Percentiles rank a stretch among this genome's conserved stretches.
Conservation (phyloP, 805 yeast species). For the Komagataella kurtzmanii region DNA sequence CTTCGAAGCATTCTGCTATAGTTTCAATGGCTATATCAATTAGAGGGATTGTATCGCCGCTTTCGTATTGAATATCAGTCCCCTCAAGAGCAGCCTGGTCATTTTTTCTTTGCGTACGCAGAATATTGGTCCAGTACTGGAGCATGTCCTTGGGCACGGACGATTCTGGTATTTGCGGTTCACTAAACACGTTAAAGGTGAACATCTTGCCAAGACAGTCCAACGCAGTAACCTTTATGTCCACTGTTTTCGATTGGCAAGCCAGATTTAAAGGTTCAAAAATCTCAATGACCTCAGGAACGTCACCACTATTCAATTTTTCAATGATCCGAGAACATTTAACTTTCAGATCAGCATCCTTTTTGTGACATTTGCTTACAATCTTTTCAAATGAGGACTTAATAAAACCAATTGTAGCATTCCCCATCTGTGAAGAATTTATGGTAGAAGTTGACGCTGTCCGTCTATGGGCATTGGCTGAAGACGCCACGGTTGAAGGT, state of each 20-base stretch:
- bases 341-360: slow-evolving; percentile 25
- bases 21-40: slow-evolving; percentile 79
- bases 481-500: not conserved
- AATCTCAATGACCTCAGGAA: slow-evolving; percentile 36
- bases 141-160: slow-evolving; percentile 14
- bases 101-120: slow-evolving; percentile 5
- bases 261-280: slow-evolving; percentile 70
- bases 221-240: slow-evolving; percentile 58
- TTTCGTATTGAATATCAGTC: slow-evolving; percentile 8
- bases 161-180: slow-evolving; percentile 27
- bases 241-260: slow-evolving; percentile 55
- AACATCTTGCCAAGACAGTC: slow-evolving; percentile 82
- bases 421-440: slow-evolving; percentile 4
- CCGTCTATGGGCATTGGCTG: not conserved
- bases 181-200: slow-evolving; percentile 69
- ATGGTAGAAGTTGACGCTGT: slow-evolving; percentile 4
- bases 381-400: slow-evolving; percentile 18
- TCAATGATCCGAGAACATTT: slow-evolving; percentile 27
- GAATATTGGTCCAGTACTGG: not conserved
- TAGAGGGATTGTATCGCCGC: slow-evolving; percentile 28
- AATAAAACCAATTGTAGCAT: slow-evolving; percentile 18
- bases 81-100: slow-evolving; percentile 12
- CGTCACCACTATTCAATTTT: slow-evolving; percentile 22
- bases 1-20: slow-evolving; percentile 74
- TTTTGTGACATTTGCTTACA: slow-evolving; percentile 22